Base-by-base conservation (phyloP, 345 rosid species). In the Zanthoxylum bungeanum region DNA sequence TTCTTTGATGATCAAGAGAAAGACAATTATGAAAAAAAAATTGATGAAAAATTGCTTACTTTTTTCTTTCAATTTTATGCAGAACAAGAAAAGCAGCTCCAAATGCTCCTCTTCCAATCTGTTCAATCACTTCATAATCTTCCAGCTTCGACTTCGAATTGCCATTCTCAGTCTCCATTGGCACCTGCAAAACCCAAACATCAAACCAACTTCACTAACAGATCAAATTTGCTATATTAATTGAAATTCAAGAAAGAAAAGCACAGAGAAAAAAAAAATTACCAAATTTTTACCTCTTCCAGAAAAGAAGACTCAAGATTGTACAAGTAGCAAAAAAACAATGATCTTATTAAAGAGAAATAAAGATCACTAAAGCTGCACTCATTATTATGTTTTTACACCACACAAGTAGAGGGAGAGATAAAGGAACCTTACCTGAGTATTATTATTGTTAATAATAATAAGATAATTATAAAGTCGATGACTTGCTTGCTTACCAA, bases 31-130 rank as follows among this genome's bases (percentile, higher is more conserved):
- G 4, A 68, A 31, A 19, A 60, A 62, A 24, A 28, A 40, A 27
- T 8, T 30, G 8, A 39, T 58, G 40, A 28, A 8, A 60, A 72
- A 59, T 3, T 19, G 33, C 81, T 84, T 79, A 89, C 99, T 82
- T 91, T 73, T 77, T 91, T 60, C 84, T 85, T 75, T 95, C 91
- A 52, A 69, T 72, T 71, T 85, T 80, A 78, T 92, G 97, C 17
- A 89, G 94, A 76, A 95, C 85, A 33, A 95, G 89, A 81, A 91
- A 92, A 79, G 97, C 93, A 61, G 99, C 81, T 61, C 91, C 86
- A 75, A 82, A 92, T 49, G 97, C 86, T 70, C 94, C 93, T 77
- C 93, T 87, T 60, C 88, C 90, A 80, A 89, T 92, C 84, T 92
- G 97, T 82, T 92, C 94, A 57, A 91, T 73, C n/a, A 91, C 81